Evolutionary conservation across 2,329 filamentous ascomycete species (phyloP).

Genomic region (Diaporthe destruens): DNA sequence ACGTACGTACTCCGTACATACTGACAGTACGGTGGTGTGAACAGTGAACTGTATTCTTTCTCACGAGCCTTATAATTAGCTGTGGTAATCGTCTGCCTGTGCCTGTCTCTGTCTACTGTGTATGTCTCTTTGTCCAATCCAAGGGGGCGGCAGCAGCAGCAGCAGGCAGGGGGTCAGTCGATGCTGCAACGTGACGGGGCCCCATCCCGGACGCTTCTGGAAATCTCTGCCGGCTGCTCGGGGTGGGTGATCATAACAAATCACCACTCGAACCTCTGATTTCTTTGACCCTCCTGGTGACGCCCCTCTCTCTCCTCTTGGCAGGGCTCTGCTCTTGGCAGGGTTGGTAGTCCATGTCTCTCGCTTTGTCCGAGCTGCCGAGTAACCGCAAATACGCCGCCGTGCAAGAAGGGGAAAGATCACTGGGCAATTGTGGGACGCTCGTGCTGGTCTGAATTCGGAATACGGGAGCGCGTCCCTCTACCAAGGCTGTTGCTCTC

Average conservation of each 20-base stretch:
- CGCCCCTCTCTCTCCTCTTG: conserved; percentile 16
- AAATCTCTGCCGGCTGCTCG: conserved; percentile 38
- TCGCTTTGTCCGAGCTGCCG: conserved; percentile 36
- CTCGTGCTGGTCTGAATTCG: conserved; percentile 23
- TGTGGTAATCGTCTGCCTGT: background rate
- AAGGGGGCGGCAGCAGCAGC: background rate
- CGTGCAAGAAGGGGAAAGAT: conserved; percentile 28
- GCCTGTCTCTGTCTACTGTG: too few relatives aligned
- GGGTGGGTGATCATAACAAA: conserved; percentile 33
- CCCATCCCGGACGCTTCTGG: conserved; percentile 33
- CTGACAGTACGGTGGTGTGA: background rate
- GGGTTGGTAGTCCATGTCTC: conserved; percentile 31
- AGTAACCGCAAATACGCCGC: conserved; percentile 23
- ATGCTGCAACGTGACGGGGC: conserved; percentile 32
- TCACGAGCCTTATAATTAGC: conserved; percentile 17
- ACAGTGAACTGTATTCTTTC: background rate
- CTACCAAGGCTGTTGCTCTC: conserved; percentile 12
- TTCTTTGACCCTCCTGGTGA: conserved; percentile 31
- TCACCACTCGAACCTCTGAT: conserved; percentile 25
- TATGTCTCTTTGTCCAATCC: background rate
- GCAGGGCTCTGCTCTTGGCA: conserved; percentile 3
- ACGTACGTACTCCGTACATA: too few relatives aligned
- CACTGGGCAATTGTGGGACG: conserved; percentile 31
- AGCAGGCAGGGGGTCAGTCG: background rate
- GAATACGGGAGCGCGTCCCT: conserved; percentile 34